phyloP scores from a whole-genome alignment of 1,284 basidiomycete genomes.

The Pulveroboletus sp. region DNA sequence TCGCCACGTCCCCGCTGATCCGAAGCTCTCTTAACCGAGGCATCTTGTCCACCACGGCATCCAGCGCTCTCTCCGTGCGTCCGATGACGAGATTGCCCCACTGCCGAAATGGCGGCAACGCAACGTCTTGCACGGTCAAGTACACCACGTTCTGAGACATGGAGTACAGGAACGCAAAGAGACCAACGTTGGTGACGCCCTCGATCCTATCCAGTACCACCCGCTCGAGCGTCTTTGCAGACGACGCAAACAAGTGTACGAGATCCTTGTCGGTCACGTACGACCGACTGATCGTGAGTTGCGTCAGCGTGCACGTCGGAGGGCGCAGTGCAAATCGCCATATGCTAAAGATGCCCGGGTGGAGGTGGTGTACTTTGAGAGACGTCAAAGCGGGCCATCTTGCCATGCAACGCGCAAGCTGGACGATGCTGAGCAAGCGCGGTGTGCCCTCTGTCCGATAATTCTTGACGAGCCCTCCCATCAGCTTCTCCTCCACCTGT shows the following conservation, averaged over 20 bases:
- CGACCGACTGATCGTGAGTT: conserved; percentile 19
- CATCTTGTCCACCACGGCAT: conserved; percentile 23
- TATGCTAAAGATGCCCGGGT: conserved; percentile 7
- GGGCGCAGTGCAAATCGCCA: conserved; percentile 20
- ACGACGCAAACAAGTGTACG: conserved; percentile 13
- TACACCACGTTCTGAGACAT: conserved; percentile 17
- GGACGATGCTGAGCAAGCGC: conserved; percentile 15
- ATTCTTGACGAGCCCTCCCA: neutral
- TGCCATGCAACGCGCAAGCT: conserved; percentile 24
- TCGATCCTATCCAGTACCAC: conserved; percentile 22
- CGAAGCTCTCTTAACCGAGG: conserved; percentile 16
- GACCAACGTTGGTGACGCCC: conserved; percentile 27
- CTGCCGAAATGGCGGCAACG: conserved; percentile 17
- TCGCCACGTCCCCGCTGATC: conserved; percentile 30
- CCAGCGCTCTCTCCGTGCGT: conserved; percentile 23
- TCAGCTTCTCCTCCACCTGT: neutral
- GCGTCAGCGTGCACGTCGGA: conserved; percentile 23
- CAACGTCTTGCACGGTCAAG: conserved; percentile 20
- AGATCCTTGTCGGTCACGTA: conserved; percentile 25
- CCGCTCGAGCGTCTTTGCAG: conserved; percentile 19
- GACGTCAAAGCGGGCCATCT: conserved; percentile 14
- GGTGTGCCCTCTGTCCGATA: neutral
- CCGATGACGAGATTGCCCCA: conserved; percentile 24
- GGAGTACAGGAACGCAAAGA: conserved; percentile 17
- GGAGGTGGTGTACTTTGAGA: conserved; percentile 18